Base-by-base conservation (phyloP, 2,329 filamentous ascomycete genomes). In the Chaetomiaceae sp. region DNA sequence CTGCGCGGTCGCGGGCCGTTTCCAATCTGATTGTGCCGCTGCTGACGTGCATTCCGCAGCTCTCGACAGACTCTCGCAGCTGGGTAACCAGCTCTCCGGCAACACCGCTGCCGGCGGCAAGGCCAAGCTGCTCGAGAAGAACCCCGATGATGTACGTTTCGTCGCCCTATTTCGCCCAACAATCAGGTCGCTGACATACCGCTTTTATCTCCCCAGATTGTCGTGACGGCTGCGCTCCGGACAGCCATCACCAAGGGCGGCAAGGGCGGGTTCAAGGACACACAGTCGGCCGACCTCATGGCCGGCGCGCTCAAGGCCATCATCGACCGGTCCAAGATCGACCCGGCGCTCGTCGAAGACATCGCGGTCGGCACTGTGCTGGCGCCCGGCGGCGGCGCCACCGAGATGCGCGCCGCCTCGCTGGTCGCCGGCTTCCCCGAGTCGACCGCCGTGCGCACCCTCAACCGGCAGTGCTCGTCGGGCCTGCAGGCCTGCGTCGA, bases 181-280 rank as follows among this genome's bases (percentile, higher is more conserved):
- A 38, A 19, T 37, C 32, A n/a, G 32, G 11, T 9, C 18, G 40
- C 32, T 14, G 19, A 18, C 15, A 17, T 6, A 19, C 37, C n/a
- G 4, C 29, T 24, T 9, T 24, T 24, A 6, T 24, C 22, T 24
- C 22, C 29, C 18, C 55, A 83, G 79, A 81, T 97, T 56, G 93
- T 98, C 61, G 82, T 98, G 53, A 97, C 93, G 52, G 88, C 86
- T 57, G 88, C 86, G 58, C 86, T 96, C 62, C 88, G 93, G 60
- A 95, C 88, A 14, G 81, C 93, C 60, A 83, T 97, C 68, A 95
- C 89, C 56, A 94, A 88, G 69, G 91, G 89, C 58, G 89, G 90
- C 61, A 90, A 89, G 70, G 93, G 93, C 57, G 85, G 82, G 40
- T 93, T 98, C 77, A 97, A 97, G 74, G 93, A 97, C 70, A 97